Conservation (phyloP, 2,329 filamentous ascomycete genomes). For the Phaeosphaeriaceae sp. region DNA sequence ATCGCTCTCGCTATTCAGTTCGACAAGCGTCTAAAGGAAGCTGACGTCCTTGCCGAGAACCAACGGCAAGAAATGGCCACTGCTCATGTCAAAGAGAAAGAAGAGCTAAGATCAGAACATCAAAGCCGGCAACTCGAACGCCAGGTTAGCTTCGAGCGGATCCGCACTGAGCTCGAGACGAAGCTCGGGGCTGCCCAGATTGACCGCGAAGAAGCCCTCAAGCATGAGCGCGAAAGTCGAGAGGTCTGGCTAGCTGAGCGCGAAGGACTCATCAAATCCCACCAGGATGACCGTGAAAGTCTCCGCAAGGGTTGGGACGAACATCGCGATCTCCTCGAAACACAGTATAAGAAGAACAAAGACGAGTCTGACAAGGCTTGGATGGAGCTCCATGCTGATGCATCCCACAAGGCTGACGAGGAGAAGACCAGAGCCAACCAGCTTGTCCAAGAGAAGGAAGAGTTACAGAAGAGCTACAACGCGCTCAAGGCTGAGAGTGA, state of each 20-base stretch:
- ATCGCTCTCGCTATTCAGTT: conserved; percentile 49
- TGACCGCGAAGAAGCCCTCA: conserved; percentile 54
- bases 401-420: conserved; percentile 43
- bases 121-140: conserved; percentile 47
- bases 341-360: conserved; percentile 44
- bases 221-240: conserved; percentile 54
- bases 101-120: conserved; percentile 41
- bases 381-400: conserved; percentile 50
- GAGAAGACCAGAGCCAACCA: conserved; percentile 37
- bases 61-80: conserved; percentile 54
- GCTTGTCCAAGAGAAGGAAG: conserved; percentile 44
- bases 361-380: conserved; percentile 55
- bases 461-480: conserved; percentile 39
- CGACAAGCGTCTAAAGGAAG: conserved; percentile 53
- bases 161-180: conserved; percentile 53
- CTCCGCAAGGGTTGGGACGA: conserved; percentile 60
- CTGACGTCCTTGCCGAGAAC: conserved; percentile 56
- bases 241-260: conserved; percentile 56
- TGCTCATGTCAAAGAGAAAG: conserved; percentile 41
- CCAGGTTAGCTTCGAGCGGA: conserved; percentile 50
- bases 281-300: conserved; percentile 59
- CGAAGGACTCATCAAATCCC: conserved; percentile 43
- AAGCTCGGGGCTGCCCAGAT: conserved; percentile 47
- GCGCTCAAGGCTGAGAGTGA: conserved; percentile 42
- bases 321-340: conserved; percentile 54